These are phyloP conservation scores for Paecilomyces formosus DNA, from an alignment of 2,329 filamentous ascomycete species.

Conservation along the genomic window DNA sequence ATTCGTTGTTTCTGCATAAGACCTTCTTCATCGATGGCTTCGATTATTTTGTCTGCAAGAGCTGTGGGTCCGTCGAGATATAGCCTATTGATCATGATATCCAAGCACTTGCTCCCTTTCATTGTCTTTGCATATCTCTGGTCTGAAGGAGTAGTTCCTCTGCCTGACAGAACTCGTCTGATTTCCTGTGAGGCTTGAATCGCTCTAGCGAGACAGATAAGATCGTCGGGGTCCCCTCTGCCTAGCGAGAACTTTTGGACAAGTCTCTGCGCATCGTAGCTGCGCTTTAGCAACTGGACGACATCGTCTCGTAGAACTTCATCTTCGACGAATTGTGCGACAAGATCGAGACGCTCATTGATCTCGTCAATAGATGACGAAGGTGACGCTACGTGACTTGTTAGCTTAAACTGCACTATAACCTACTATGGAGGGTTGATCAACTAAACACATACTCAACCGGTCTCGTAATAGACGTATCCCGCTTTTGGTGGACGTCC, in stretches of 20 bases:
- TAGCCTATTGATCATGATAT: constrained; percentile 22
- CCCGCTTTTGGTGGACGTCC: constrained; percentile 87
- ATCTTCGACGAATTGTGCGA: constrained; percentile 63
- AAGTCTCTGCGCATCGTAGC: constrained; percentile 78
- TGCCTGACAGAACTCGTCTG: constrained; percentile 21
- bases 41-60: constrained; percentile 63
- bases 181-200: constrained; percentile 68
- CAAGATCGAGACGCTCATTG: constrained; percentile 70
- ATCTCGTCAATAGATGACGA: constrained; percentile 81
- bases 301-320: constrained; percentile 63
- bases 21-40: constrained; percentile 87
- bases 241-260: constrained; percentile 93
- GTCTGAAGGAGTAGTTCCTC: constrained; percentile 14
- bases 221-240: constrained; percentile 83
- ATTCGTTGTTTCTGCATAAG: constrained; percentile 71
- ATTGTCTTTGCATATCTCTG: constrained; percentile 9
- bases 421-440: not conserved
- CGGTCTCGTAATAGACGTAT: constrained; percentile 76
- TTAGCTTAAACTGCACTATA: constrained; percentile 8
- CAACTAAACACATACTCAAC: constrained; percentile 50
- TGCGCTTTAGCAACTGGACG: constrained; percentile 60
- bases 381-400: constrained; percentile 53
- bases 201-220: constrained; percentile 74
- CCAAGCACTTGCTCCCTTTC: constrained; percentile 13
- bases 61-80: constrained; percentile 56